Evolutionary conservation across 2,329 filamentous ascomycete genomes (phyloP), one percentile per base, ranked within the genome.

Genomic region (Trichoderma hamatum): DNA sequence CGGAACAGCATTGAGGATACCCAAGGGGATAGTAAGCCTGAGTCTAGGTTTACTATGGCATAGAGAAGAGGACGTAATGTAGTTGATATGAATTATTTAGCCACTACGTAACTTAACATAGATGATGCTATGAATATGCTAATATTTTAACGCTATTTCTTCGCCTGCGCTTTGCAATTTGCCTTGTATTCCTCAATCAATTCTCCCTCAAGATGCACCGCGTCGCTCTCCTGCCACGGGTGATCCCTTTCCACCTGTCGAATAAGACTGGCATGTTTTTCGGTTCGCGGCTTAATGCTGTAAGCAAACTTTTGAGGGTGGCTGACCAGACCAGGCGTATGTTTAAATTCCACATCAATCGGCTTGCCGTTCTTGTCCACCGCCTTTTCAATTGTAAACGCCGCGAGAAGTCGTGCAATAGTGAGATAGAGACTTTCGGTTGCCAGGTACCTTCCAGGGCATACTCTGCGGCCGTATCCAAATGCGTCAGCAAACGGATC

Each of bases 381-480:
- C 3, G 34, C 46, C 39, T 64, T 68, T 24, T 32, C 39, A 9
- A 70, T 63, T 3, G 55, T 68, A 36, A 70, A 68, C 0, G 59
- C 24, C 7, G 65, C 56, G 1, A 70, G 16, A 3, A 68, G 10
- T 9, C 58, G 34, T 11, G 39, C 34, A 4, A 70, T 68, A 4
- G 58, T 63, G 16, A 70, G 32, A 59, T 54, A 70, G 21, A 70
- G 24, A 6, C 21, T 63, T 3, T 52, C 51, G 5, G 51, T 21
- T 10, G 58, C 58, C 7, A 70, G 24, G 6, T 63, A 63, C n/a
- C 51, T 34, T n/a, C 69, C 69, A 46, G 65, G 69, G 30, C 69
- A 70, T 16, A 68, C 24, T 34, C 69, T 70, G 30, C 69, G 69
- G 1, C 69, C 69, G n/a, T 28, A 70, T 5, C 69, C 69, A 28